Conservation (phyloP, 1,284 basidiomycete genomes). For the Coniophora puteana region DNA sequence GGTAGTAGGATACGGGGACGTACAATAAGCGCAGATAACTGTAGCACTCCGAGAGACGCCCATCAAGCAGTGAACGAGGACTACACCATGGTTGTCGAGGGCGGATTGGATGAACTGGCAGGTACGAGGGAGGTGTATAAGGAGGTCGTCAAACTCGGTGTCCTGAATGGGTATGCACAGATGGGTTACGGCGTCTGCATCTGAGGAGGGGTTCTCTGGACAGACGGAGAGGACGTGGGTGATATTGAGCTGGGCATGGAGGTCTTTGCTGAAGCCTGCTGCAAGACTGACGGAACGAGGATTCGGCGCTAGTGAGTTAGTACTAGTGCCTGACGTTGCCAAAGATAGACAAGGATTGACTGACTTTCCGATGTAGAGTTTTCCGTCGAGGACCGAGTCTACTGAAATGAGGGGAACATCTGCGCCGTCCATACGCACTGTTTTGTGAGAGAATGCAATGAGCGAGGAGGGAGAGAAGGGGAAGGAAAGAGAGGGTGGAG, state of each 20-base stretch:
- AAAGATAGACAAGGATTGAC: conserved; percentile 4
- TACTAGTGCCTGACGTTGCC: too few relatives aligned
- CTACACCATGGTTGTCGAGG: conserved; percentile 41
- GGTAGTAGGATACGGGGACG: conserved; percentile 21
- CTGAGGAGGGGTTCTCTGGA: too few relatives aligned
- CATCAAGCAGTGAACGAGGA: conserved; percentile 77
- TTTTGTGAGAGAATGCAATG: conserved; percentile 21
- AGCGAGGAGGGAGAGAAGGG: conserved; percentile 1
- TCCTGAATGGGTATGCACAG: conserved; percentile 52
- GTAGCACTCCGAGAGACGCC: conserved; percentile 70
- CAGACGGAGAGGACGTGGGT: conserved; percentile 63
- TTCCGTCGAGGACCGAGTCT: conserved; percentile 39
- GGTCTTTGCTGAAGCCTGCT: conserved; percentile 40
- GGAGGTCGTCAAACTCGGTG: conserved; percentile 56
- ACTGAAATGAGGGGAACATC: conserved; percentile 25
- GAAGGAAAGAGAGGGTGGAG: conserved; percentile 5
- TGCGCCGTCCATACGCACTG: conserved; percentile 8
- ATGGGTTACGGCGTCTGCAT: too few relatives aligned
- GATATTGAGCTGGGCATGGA: conserved; percentile 39
- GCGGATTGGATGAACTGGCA: conserved; percentile 55
- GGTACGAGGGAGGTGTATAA: conserved; percentile 49
- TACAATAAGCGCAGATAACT: conserved; percentile 61
- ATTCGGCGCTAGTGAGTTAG: too few relatives aligned
- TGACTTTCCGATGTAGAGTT: conserved; percentile 55
- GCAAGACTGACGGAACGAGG: conserved; percentile 35